Base-by-base conservation (phyloP, 352 stramenopile genomes). In the Phytophthora tentaculata region DNA sequence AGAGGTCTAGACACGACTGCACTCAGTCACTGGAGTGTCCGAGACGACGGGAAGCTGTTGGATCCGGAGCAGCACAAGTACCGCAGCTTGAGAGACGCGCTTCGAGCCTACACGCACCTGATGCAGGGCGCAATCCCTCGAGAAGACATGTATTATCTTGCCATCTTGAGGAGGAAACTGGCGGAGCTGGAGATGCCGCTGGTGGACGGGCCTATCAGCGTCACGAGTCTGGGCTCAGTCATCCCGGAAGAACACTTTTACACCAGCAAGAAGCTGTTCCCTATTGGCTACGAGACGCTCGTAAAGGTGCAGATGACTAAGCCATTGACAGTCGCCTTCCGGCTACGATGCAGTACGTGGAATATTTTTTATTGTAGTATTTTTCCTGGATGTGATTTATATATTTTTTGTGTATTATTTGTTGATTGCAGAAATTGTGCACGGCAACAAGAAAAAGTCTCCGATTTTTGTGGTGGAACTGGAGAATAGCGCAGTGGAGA, bases 401-500 rank as follows among this genome's bases (percentile, higher is more conserved):
- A 19, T 63, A 39, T 43, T n/a, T 24, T 63, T 45, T 37, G 19
- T 24, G 44, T 43, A 61, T 32, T 32, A 9, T 32, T 52, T 64
- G 6, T 53, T 56, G 26, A 20, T 12, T 53, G 23, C 41, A 93
- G 84, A 90, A 56, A 91, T 92, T 58, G 77, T 90, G 3, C 79
- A 90, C 29, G 84, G 86, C 47, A 88, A 89, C 67, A 88, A 91
- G 51, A 91, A 92, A 37, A 91, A 92, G 17, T 82, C 79, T 0
- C 88, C 88, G 12, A 88, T 93, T 37, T 95, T 95, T 54, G 75
- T 90, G 20, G 86, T 95, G 8, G 73, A 87, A 57, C 59, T 92
- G 1, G 78, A 80, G 32, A 77, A 80, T 8, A 85, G 79, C 48
- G 44, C 19, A 68, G 52, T 62, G 75, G 86, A 91, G 19, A 79